A percentile compares a stretch with the other conserved stretches of the same genome.
These are phyloP conservation scores for Biscogniauxia sp. DNA, from an alignment of 2,329 filamentous ascomycete species.

Conservation along the genomic window DNA sequence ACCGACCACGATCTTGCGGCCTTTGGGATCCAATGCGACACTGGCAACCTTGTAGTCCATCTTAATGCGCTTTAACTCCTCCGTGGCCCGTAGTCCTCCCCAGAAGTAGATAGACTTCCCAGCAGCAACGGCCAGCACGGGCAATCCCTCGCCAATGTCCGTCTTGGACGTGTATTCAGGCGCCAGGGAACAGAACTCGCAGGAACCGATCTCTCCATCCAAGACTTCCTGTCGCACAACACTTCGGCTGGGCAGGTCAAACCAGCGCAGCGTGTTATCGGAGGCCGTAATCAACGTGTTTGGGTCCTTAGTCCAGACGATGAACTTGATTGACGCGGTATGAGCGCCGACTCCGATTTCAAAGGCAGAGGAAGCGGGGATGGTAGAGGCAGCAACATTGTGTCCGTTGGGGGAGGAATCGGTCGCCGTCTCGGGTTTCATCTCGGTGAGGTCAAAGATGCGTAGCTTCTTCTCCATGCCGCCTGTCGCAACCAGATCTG, in stretches of 20 bases:
- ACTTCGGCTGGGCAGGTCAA: slow-evolving; percentile 75
- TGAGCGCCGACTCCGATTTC: slow-evolving; percentile 88
- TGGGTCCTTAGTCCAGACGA: slow-evolving; percentile 87
- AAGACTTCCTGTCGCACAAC: slow-evolving; percentile 75
- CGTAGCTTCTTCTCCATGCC: slow-evolving; percentile 96
- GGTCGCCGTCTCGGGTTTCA: slow-evolving; percentile 39
- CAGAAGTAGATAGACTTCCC: slow-evolving; percentile 94
- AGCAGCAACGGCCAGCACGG: slow-evolving; percentile 85
- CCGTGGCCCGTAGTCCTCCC: slow-evolving; percentile 68
- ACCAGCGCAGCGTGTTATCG: slow-evolving; percentile 92
- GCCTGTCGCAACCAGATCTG: slow-evolving; percentile 85
- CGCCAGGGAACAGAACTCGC: slow-evolving; percentile 76
- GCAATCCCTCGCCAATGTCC: slow-evolving; percentile 65
- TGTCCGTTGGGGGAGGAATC: slow-evolving; percentile 31
- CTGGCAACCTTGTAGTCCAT: slow-evolving; percentile 86
- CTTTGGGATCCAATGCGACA: slow-evolving; percentile 80
- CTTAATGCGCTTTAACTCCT: slow-evolving; percentile 73
- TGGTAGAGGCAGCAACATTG: slow-evolving; percentile 40
- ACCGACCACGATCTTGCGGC: slow-evolving; percentile 83
- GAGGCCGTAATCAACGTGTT: slow-evolving; percentile 89
- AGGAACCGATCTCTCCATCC: slow-evolving; percentile 84
- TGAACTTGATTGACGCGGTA: slow-evolving; percentile 87
- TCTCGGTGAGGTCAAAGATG: slow-evolving; percentile 79
- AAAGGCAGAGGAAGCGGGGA: slow-evolving; percentile 65
- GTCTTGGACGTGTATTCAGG: slow-evolving; percentile 55